Evolutionary conservation across 768 basidiomycete genomes (phyloP).

Genomic region (Russula griseocarnosa): DNA sequence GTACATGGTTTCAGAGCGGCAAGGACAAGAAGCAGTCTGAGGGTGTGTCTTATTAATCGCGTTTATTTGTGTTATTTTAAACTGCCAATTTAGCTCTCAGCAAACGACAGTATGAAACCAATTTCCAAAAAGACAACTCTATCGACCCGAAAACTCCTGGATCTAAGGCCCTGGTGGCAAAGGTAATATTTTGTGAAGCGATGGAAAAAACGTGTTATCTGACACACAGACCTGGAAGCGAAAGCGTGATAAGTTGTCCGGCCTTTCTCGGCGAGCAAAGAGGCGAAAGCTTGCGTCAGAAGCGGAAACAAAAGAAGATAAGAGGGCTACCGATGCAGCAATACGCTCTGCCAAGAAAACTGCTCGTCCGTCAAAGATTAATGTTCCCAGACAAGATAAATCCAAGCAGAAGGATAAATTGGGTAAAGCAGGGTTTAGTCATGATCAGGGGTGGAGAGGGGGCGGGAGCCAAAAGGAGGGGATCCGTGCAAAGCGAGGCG

Average conservation of each 20-base stretch:
- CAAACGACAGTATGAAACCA: slow-evolving; percentile 68
- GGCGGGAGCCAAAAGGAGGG: slow-evolving; percentile 48
- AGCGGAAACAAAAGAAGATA: slow-evolving; percentile 66
- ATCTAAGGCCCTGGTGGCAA: slow-evolving; percentile 36
- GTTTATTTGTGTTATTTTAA: slow-evolving; percentile 7
- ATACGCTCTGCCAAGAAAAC: slow-evolving; percentile 87
- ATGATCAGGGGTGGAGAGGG: slow-evolving; percentile 50
- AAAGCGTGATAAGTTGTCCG: slow-evolving; percentile 73
- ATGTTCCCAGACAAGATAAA: slow-evolving; percentile 40
- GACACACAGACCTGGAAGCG: slow-evolving; percentile 43
- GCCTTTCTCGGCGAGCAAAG: slow-evolving; percentile 83
- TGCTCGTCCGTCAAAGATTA: slow-evolving; percentile 69
- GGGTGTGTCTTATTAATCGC: slow-evolving; percentile 45
- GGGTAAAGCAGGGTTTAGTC: slow-evolving; percentile 49
- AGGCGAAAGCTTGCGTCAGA: slow-evolving; percentile 83
- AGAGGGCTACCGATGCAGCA: slow-evolving; percentile 58
- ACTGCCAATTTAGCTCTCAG: slow-evolving; percentile 52
- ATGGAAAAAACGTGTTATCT: slow-evolving; percentile 5
- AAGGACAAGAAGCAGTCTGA: slow-evolving; percentile 79
- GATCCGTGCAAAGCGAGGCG: slow-evolving; percentile 59
- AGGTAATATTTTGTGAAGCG: slow-evolving; percentile 26
- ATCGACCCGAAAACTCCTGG: slow-evolving; percentile 37
- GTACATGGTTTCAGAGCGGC: slow-evolving; percentile 96
- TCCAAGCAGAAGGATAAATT: slow-evolving; percentile 21
- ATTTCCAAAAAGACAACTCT: slow-evolving; percentile 39